Conservation (phyloP, 129 eudicot genomes). For the Chrysanthemum lavandulifolium region DNA sequence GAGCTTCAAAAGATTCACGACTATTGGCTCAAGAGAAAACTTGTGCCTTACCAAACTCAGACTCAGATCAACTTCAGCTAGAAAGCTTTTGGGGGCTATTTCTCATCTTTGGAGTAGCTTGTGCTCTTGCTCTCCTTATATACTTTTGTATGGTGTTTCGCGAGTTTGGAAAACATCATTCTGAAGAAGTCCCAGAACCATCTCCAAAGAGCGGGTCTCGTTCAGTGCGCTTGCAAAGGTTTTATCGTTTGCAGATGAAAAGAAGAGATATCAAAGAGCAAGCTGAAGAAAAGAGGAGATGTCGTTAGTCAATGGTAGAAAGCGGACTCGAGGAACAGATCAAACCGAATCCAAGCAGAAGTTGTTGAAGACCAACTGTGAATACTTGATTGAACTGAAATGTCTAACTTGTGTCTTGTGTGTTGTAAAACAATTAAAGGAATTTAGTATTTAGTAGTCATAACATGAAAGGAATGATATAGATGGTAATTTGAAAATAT, state of each 20-base stretch:
- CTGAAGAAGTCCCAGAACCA: slow-evolving; percentile 25
- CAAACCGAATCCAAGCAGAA: slow-evolving; percentile 43
- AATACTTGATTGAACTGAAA: neutral
- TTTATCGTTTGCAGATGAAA: slow-evolving; percentile 76
- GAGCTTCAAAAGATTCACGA: slow-evolving; percentile 67
- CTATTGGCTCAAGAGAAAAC: slow-evolving; percentile 51
- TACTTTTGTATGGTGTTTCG: slow-evolving; percentile 42
- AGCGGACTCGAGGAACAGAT: slow-evolving; percentile 32
- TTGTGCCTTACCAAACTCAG: slow-evolving; percentile 33
- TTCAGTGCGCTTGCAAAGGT: slow-evolving; percentile 45
- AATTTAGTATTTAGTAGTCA: neutral
- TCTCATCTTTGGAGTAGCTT: slow-evolving; percentile 67
- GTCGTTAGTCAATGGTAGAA: slow-evolving; percentile 27
- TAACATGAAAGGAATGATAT: neutral
- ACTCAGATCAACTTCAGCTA: slow-evolving; percentile 58
- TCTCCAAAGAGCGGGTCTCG: slow-evolving; percentile 31
- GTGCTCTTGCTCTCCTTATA: slow-evolving; percentile 50
- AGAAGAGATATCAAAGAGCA: slow-evolving; percentile 48
- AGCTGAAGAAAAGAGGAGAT: slow-evolving; percentile 56
- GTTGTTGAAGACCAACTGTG: slow-evolving; percentile 22
- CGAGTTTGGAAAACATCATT: slow-evolving; percentile 41
- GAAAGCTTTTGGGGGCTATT: slow-evolving; percentile 78
- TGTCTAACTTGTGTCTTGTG: slow-evolving; percentile 2
- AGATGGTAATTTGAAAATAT: neutral
- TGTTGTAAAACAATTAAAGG: neutral